Percentiles rank a stretch among this genome's conserved stretches.
Conservation (phyloP, 108 stramenopile genomes). For the Cyclotella kingstonii region DNA sequence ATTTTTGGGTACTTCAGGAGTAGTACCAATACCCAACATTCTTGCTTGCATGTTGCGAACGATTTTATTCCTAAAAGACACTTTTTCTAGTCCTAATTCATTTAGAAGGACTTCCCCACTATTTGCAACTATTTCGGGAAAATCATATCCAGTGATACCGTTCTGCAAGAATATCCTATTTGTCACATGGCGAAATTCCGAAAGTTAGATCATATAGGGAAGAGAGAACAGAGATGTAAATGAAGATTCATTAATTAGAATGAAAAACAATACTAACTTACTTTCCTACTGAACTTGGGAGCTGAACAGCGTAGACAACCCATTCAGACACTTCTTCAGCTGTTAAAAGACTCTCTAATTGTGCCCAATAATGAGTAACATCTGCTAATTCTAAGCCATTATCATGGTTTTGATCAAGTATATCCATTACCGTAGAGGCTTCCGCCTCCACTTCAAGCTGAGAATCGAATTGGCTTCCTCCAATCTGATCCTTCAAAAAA, state of each 20-base stretch:
- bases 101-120: conserved; percentile 35
- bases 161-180: conserved; percentile 48
- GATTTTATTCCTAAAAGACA: conserved; percentile 38
- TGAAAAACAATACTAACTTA: too few species aligned
- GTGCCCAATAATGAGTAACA: conserved; percentile 43
- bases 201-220: too few species aligned
- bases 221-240: too few species aligned
- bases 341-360: conserved; percentile 55
- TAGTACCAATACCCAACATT: conserved; percentile 52
- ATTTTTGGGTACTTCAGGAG: conserved; percentile 19
- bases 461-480: conserved; percentile 38
- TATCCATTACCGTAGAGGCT: conserved; percentile 38
- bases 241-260: too few species aligned
- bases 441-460: conserved; percentile 24
- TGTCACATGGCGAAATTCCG: too few species aligned
- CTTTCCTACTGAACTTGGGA: conserved; percentile 52
- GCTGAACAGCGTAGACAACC: conserved; percentile 59
- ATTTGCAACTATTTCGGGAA: conserved; percentile 59
- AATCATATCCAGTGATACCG: conserved; percentile 66
- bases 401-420: conserved; percentile 34
- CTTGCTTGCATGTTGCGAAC: conserved; percentile 45
- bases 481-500: conserved; percentile 39
- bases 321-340: conserved; percentile 62
- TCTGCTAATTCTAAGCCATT: conserved; percentile 43
- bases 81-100: conserved; percentile 55